A percentile compares a stretch with the other conserved stretches of the same genome.
Conservation (phyloP, 495 filamentous ascomycete species). For the Neurospora pannonica region DNA sequence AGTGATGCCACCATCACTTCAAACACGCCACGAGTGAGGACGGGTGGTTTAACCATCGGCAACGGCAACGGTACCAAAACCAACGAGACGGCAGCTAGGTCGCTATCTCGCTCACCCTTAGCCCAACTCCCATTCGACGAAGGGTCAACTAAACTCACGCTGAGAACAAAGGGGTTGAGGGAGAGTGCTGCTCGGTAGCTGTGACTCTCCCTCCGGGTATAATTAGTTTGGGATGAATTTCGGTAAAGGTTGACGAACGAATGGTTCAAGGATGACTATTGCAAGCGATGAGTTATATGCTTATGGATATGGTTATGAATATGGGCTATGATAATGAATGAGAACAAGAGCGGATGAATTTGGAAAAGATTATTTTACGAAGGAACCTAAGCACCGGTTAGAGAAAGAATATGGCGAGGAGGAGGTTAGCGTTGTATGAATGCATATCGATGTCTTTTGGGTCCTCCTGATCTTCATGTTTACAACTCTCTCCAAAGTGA, state of each 20-base stretch:
- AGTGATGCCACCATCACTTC: conserved; percentile 34
- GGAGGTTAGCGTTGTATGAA: too few relatives aligned
- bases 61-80: conserved; percentile 6
- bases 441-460: too few relatives aligned
- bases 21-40: conserved; percentile 24
- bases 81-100: neutral
- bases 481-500: too few relatives aligned
- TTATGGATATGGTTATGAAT: too few relatives aligned
- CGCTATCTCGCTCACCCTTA: neutral
- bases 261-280: too few relatives aligned
- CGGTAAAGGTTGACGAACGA: too few relatives aligned
- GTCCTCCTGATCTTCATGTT: too few relatives aligned
- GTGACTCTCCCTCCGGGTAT: neutral
- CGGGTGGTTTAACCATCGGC: conserved; percentile 11
- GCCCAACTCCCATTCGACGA: conserved; percentile 32
- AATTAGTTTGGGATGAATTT: neutral
- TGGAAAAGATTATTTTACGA: neutral
- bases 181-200: conserved; percentile 30
- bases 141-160: conserved; percentile 24
- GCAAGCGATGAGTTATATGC: too few relatives aligned
- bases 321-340: neutral
- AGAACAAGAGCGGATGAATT: neutral
- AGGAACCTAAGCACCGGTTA: too few relatives aligned
- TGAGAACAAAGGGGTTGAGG: conserved; percentile 39
- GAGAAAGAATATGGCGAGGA: too few relatives aligned